Base-by-base conservation (phyloP, 2,329 filamentous ascomycete species). In the Phialocephala sp. region DNA sequence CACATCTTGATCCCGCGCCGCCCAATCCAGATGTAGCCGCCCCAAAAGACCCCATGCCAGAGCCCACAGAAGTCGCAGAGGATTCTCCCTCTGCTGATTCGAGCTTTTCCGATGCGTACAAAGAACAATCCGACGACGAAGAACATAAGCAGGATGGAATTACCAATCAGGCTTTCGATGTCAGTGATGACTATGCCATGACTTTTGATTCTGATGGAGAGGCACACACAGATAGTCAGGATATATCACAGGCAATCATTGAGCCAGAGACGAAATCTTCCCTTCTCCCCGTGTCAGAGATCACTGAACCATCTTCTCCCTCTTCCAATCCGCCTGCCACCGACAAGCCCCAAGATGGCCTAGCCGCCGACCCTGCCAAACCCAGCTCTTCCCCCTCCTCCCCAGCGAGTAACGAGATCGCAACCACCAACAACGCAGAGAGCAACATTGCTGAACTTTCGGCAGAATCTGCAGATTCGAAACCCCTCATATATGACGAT, bases 1-100 rank as follows among this genome's bases (percentile, higher is more conserved):
- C 83, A 68, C 86, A 87, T 76, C 81, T 85, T 81, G 74, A 76
- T 75, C 66, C 74, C 60, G 63, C 75, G n/a, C 67, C 75, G 22
- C 58, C 56, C 54, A 66, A 62, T 37, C 60, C 68, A 45, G 65
- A 58, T 61, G 67, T 67, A 64, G 59, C 67, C 56, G 65, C 66
- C 15, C 36, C 68, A 9, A 60, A 66, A 63, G 65, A 70, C 58
- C 32, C 64, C 8, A 59, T 58, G 24, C 20, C 58, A 41, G 59
- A 67, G 41, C 35, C 66, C 37, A 24, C 58, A 55, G 61, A 63
- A 45, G 65, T 62, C n/a, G 54, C 57, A 36, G 39, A 58, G 11
- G 69, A 69, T 18, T 69, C 72, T 59, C 65, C 71, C 20, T 71
- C 70, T 56, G 66, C 69, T 56, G 72, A 74, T 50, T 74, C 74